Evolutionary conservation across 306 rosid genomes (phyloP).

Genomic region (Nissolia schottii): DNA sequence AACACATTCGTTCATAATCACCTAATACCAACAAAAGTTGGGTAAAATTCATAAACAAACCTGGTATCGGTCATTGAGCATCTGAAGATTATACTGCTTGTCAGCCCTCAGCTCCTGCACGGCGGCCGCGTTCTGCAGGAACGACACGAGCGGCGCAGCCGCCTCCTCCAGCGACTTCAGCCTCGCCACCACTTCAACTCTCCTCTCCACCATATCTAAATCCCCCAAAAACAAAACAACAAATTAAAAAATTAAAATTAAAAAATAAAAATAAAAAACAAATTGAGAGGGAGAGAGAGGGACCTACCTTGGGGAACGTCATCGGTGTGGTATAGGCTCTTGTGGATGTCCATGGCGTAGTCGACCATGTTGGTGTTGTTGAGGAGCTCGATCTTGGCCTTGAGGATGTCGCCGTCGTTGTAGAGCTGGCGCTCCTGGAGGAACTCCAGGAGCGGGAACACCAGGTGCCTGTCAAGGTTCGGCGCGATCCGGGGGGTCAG

Average conservation of each 20-base stretch:
- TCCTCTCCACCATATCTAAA: constrained; percentile 37
- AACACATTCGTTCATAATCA: too few relatives aligned
- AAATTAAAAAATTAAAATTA: not conserved
- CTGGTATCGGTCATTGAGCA: constrained; percentile 87
- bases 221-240: too few relatives aligned
- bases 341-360: too few relatives aligned
- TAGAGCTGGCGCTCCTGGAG: too few relatives aligned
- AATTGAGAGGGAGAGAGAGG: not conserved
- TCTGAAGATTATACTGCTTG: constrained; percentile 82
- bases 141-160: constrained; percentile 81
- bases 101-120: constrained; percentile 84
- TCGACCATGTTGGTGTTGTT: too few relatives aligned
- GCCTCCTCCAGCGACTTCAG: constrained; percentile 47
- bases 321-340: constrained; percentile 73
- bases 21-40: too few relatives aligned
- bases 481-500: constrained; percentile 84
- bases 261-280: too few relatives aligned
- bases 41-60: too few relatives aligned
- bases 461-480: constrained; percentile 70
- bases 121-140: constrained; percentile 68
- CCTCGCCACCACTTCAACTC: constrained; percentile 23
- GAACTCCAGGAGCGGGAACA: constrained; percentile 78
- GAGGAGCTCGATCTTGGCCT: constrained; percentile 86
- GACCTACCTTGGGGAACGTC: constrained; percentile 71
- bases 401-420: constrained; percentile 71